A percentile compares a stretch with the other conserved stretches of the same genome.
phyloP scores from a whole-genome alignment of 345 rosid species.

The Zanthoxylum bungeanum region DNA sequence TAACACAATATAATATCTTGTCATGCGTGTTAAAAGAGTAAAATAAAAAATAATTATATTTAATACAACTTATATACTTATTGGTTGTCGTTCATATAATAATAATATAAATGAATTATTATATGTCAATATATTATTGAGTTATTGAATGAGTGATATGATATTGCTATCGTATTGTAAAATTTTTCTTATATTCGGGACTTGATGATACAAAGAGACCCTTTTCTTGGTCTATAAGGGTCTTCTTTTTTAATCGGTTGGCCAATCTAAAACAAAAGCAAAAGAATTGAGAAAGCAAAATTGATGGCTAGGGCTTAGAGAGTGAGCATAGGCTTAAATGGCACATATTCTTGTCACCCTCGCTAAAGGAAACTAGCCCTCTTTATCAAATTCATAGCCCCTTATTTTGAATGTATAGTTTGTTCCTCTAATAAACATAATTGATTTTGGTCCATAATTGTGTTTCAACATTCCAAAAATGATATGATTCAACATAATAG shows the following conservation, averaged over 20 bases:
- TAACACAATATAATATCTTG: no score
- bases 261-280: slow-evolving; percentile 16
- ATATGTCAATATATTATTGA: no score
- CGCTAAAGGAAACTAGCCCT: not conserved
- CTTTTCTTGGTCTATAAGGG: slow-evolving; percentile 17
- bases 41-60: no score
- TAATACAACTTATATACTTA: no score
- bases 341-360: slow-evolving; percentile 32
- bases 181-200: no score
- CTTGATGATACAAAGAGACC: slow-evolving; percentile 2
- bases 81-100: no score
- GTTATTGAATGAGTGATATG: no score
- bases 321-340: slow-evolving; percentile 3
- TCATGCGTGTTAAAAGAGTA: no score
- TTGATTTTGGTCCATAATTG: no score
- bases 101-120: no score
- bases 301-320: slow-evolving; percentile 27
- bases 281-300: slow-evolving; percentile 26
- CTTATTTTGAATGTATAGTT: not conserved
- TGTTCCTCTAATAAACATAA: no score
- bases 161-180: no score
- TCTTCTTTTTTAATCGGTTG: slow-evolving; percentile 5
- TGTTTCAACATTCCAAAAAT: not conserved
- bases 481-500: not conserved
- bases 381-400: not conserved